Evolutionary conservation across 2,329 filamentous ascomycete genomes (phyloP), one percentile per base, ranked within the genome.

Genomic region (Trichoderma asperellum): DNA sequence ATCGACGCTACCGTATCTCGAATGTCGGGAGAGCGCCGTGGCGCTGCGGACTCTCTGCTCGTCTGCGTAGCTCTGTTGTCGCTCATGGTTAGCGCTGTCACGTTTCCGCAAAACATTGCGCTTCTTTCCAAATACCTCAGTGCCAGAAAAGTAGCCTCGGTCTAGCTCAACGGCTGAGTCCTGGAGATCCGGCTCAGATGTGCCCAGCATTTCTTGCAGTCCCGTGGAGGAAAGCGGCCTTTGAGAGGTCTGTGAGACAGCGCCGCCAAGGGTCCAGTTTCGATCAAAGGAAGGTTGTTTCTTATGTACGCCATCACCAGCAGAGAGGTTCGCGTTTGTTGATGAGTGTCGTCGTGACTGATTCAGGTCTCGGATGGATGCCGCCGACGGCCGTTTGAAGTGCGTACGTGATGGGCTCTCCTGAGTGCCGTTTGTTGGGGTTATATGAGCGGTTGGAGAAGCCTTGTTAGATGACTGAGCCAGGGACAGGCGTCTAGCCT

Each of bases 131-230:
- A 97, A 94, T 12, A 89, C 84, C 75, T 98, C 95, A 18, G 91
- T 92, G 3, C 94, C 93, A 8, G 95, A 97, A 77, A 97, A 97
- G 79, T 98, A 98, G 29, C 94, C 95, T 43, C 93, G 88, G 75
- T 98, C 96, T 18, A 93, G 79, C 71, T 96, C 92, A 29, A 83
- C 79, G 18, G 82, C 81, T 10, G 83, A 83, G 70, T 87, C 85
- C 71, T 83, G 83, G 16, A 81, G 74, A 14, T 81, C 78, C 16
- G 79, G 74, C 18, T 81, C 81, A 1, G 82, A 80, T 24, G 52
- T 62, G 27, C 79, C 78, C 60, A 81, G 64, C 7, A 81, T 74
- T 65, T 87, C 85, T 35, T 84, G 82, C 37, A 85, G 75, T 16
- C 84, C 86, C 18, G 85, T 80, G 2, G 86, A 86, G 4, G 87